Evolutionary conservation across 371 early-diverging fungal species (phyloP).

Genomic region (Quaeritorhiza haematococci): DNA sequence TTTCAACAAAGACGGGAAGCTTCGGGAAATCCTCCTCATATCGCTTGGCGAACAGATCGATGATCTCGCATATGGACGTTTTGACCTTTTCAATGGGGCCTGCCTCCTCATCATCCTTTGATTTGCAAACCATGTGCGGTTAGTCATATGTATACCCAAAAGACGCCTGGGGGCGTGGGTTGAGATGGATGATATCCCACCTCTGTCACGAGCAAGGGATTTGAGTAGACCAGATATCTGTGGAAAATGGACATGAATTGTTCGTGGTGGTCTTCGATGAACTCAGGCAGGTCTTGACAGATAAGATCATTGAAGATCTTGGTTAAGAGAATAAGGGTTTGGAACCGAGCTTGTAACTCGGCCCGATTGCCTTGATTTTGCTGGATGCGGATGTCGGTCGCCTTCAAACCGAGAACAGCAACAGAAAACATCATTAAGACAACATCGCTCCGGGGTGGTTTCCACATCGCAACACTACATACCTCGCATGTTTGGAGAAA

Average conservation of each 20-base stretch:
- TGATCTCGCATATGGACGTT: constrained; percentile 81
- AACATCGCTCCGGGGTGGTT: no score
- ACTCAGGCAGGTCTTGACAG: constrained; percentile 92
- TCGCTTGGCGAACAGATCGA: constrained; percentile 80
- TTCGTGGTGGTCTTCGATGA: constrained; percentile 85
- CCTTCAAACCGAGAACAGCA: constrained; percentile 33
- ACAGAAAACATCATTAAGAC: no score
- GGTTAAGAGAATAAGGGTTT: constrained; percentile 68
- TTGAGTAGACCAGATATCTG: constrained; percentile 78
- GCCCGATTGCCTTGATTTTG: constrained; percentile 54
- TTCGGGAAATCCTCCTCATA: constrained; percentile 84
- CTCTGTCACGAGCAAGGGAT: constrained; percentile 62
- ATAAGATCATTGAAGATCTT: constrained; percentile 89
- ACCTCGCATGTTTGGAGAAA: constrained; percentile 76
- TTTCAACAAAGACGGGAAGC: constrained; percentile 74
- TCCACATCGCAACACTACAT: no score
- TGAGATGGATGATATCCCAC: constrained; percentile 32
- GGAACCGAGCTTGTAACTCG: constrained; percentile 65
- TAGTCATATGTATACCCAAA: background rate
- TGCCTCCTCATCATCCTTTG: constrained; percentile 78
- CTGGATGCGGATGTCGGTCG: constrained; percentile 74
- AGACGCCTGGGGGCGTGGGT: constrained; percentile 3
- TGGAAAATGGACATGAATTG: constrained; percentile 73
- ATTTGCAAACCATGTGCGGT: background rate
- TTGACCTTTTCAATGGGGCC: constrained; percentile 82